phyloP scores from a whole-genome alignment of 2,329 filamentous ascomycete genomes.

The Dactylella cylindrospora region DNA sequence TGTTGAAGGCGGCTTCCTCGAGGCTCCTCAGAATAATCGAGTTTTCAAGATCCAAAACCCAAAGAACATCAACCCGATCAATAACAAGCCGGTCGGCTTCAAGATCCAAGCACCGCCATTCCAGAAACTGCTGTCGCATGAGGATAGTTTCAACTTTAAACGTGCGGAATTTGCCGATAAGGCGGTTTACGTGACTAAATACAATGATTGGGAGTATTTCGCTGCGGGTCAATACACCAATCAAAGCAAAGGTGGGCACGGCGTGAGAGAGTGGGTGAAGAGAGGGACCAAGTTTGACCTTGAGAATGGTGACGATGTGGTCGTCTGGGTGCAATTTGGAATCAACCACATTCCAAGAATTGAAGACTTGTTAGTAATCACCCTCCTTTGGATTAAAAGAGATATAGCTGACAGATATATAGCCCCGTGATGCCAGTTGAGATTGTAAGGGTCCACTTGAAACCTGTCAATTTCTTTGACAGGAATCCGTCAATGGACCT shows the following conservation, averaged over 20 bases:
- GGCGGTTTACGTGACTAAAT: conserved; percentile 61
- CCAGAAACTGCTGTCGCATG: conserved; percentile 61
- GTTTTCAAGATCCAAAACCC: conserved; percentile 64
- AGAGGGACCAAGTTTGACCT: conserved; percentile 54
- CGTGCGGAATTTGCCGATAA: conserved; percentile 61
- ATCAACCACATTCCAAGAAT: conserved; percentile 66
- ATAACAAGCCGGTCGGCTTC: conserved; percentile 60
- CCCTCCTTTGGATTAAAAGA: neutral
- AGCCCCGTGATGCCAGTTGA: conserved; percentile 67
- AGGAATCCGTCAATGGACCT: conserved; percentile 59
- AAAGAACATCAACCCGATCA: conserved; percentile 58
- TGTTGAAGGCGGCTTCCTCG: conserved; percentile 55
- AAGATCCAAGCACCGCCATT: conserved; percentile 61
- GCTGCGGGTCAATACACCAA: conserved; percentile 62
- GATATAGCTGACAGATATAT: neutral
- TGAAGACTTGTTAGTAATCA: conserved; percentile 59
- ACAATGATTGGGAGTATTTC: conserved; percentile 59
- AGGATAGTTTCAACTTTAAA: conserved; percentile 56
- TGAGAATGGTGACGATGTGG: conserved; percentile 59
- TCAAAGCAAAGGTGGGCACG: conserved; percentile 59
- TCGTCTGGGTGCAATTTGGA: conserved; percentile 60
- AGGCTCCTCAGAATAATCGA: conserved; percentile 56
- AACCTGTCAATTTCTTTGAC: conserved; percentile 60
- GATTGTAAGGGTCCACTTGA: conserved; percentile 56
- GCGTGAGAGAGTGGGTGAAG: conserved; percentile 59